Evolutionary conservation across 2,329 filamentous ascomycete species (phyloP).

Genomic region (Thermothelomyces thermophilus): DNA sequence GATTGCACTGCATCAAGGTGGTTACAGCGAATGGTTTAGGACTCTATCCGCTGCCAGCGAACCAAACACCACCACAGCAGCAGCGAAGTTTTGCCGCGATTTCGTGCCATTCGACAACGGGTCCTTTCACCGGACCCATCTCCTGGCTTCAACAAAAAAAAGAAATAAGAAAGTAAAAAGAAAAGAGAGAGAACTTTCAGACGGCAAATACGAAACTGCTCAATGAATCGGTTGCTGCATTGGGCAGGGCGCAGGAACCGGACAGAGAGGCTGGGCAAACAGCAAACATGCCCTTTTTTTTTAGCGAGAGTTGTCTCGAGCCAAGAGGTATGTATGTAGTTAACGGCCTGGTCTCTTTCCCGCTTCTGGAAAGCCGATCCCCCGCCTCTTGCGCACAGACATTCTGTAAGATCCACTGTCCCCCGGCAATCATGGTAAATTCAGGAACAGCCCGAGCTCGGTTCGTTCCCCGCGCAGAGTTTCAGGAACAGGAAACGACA

Average conservation of each 20-base stretch:
- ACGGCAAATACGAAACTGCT: constrained; percentile 5
- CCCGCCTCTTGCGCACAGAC: not conserved
- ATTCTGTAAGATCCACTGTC: not conserved
- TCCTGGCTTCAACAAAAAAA: not conserved
- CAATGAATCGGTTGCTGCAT: constrained; percentile 11
- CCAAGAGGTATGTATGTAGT: too few species aligned
- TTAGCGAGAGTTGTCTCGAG: constrained; percentile 4
- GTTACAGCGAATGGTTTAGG: constrained; percentile 9
- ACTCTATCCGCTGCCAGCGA: constrained; percentile 4
- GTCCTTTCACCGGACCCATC: not conserved
- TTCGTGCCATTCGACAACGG: not conserved
- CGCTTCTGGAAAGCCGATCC: constrained; percentile 12
- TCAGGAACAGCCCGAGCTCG: constrained; percentile 1
- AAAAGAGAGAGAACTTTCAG: too few species aligned
- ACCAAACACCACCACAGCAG: not conserved
- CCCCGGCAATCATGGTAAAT: constrained; percentile 8
- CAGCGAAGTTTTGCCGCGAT: not conserved
- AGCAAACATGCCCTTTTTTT: not conserved
- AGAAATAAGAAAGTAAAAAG: too few species aligned
- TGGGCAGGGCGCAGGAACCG: constrained; percentile 15
- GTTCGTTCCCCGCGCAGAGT: constrained; percentile 8
- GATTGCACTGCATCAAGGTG: not conserved
- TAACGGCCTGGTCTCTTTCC: not conserved
- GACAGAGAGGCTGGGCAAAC: not conserved
- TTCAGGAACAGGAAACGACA: constrained; percentile 19